Evolutionary conservation across 345 rosid species (phyloP).

Genomic region (Sisymbrium altissimum): DNA sequence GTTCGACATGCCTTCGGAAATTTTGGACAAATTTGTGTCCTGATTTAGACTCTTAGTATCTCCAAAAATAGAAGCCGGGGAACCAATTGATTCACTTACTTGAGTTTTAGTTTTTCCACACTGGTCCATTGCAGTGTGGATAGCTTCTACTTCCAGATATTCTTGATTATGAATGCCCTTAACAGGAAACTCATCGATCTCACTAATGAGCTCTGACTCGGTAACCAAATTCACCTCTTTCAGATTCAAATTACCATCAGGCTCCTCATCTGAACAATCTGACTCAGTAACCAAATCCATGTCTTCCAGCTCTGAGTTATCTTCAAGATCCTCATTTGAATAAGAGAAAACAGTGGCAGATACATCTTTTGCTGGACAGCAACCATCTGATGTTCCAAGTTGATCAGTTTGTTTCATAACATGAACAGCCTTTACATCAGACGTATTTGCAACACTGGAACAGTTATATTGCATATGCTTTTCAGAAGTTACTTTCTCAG

Average conservation of each 20-base stretch:
- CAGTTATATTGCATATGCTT: conserved; percentile 12
- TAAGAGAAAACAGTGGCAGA: conserved; percentile 16
- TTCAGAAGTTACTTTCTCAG: conserved; percentile 20
- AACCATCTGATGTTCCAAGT: conserved; percentile 20
- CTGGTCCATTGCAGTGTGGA: conserved; percentile 14
- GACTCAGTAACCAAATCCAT: conserved; percentile 36
- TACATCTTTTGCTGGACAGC: conserved; percentile 21
- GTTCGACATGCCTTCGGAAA: not conserved
- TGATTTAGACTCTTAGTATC: conserved; percentile 16
- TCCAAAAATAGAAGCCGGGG: not conserved
- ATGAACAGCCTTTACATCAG: conserved; percentile 14
- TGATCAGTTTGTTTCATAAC: conserved; percentile 28
- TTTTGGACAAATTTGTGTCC: conserved; percentile 15
- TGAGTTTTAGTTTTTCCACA: conserved; percentile 14
- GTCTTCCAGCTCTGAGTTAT: conserved; percentile 29
- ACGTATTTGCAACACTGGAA: conserved; percentile 14
- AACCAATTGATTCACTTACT: conserved; percentile 18
- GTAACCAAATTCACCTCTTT: conserved; percentile 23
- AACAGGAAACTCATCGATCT: conserved; percentile 22
- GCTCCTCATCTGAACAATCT: conserved; percentile 29
- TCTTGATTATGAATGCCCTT: conserved; percentile 30
- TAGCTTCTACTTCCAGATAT: conserved; percentile 5
- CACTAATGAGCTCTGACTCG: conserved; percentile 28
- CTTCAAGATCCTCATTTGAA: conserved; percentile 18
- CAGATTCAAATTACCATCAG: conserved; percentile 25